Percentiles rank a stretch among this genome's conserved stretches.
Evolutionary conservation across 257 asterid species (phyloP).

Genomic region (Solanum phureja): DNA sequence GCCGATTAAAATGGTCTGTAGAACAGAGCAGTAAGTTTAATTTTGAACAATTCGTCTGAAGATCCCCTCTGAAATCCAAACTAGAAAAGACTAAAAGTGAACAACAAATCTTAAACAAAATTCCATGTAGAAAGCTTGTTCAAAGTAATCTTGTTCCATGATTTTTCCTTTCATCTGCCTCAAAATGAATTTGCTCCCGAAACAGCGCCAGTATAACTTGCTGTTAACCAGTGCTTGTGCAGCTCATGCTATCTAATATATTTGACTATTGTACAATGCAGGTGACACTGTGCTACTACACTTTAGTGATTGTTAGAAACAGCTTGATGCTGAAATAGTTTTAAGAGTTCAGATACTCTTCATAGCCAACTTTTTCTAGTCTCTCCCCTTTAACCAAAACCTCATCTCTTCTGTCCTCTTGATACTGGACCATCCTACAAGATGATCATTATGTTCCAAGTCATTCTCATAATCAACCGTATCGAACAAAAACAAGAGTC

Average conservation of each 20-base stretch:
- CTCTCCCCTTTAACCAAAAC: conserved; percentile 65
- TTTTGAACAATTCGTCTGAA: neutral
- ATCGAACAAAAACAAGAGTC: neutral
- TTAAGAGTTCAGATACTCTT: conserved; percentile 49
- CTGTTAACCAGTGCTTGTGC: neutral
- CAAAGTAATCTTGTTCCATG: neutral
- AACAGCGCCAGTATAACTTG: neutral
- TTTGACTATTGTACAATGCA: neutral
- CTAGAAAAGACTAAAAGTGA: neutral
- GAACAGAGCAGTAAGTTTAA: neutral
- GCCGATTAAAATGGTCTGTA: neutral
- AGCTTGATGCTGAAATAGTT: neutral
- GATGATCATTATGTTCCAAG: neutral
- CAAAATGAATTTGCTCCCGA: neutral
- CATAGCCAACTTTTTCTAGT: conserved; percentile 73
- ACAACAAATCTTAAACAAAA: neutral
- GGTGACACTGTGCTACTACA: neutral
- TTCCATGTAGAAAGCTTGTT: neutral
- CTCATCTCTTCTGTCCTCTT: conserved; percentile 75
- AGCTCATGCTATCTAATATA: neutral
- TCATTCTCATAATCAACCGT: neutral
- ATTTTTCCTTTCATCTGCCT: neutral
- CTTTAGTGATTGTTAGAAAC: neutral
- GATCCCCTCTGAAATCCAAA: neutral
- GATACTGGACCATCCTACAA: conserved; percentile 77